Conservation (phyloP, 1,139 yeast species). For the Suhomyces yuchorum region DNA sequence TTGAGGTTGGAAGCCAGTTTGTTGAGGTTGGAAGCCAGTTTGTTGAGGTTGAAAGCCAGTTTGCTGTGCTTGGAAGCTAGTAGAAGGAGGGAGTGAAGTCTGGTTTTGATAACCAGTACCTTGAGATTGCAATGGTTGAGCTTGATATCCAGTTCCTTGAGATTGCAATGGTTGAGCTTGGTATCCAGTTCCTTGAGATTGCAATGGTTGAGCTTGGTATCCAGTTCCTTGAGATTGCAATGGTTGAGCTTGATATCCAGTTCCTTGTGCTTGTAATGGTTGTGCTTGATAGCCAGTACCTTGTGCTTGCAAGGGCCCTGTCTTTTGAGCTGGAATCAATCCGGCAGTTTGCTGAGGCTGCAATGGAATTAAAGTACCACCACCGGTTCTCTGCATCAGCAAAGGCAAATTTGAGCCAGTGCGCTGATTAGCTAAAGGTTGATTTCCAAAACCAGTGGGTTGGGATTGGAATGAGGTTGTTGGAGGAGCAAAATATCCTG, state of each 20-base stretch:
- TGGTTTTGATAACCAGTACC: conserved; percentile 31
- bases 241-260: conserved; percentile 18
- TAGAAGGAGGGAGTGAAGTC: conserved; percentile 17
- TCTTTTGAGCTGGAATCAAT: conserved; percentile 46
- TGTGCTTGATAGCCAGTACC: conserved; percentile 22
- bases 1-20: conserved; percentile 50
- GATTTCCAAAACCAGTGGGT: conserved; percentile 38
- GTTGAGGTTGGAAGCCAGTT: conserved; percentile 40
- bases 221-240: conserved; percentile 43
- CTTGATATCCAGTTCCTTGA: conserved; percentile 31
- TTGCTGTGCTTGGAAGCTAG: conserved; percentile 27
- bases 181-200: conserved; percentile 36
- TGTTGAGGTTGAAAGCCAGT: conserved; percentile 35
- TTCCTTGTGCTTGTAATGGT: conserved; percentile 17
- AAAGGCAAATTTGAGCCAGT: conserved; percentile 28
- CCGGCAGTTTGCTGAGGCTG: conserved; percentile 54
- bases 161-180: conserved; percentile 18
- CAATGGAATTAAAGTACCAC: conserved; percentile 46
- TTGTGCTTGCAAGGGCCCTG: conserved; percentile 28
- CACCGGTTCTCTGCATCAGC: conserved; percentile 46
- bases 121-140: conserved; percentile 25
- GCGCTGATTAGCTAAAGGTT: conserved; percentile 18
- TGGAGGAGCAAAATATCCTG: conserved; percentile 23
- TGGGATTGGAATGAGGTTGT: conserved; percentile 35
- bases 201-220: conserved; percentile 27